Conservation (phyloP, 306 rosid species). For the Delonix regia region DNA sequence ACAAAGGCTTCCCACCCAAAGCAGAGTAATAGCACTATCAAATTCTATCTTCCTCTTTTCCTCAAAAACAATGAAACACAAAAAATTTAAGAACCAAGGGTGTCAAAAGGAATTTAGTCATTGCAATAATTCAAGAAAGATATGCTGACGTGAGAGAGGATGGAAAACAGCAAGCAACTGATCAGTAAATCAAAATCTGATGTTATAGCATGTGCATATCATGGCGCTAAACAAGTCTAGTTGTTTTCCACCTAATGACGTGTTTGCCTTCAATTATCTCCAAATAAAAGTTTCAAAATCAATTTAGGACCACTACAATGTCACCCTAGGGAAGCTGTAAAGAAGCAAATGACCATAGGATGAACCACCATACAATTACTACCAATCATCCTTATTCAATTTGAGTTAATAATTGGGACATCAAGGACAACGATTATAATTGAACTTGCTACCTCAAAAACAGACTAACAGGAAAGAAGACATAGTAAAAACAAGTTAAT, state of each 20-base stretch:
- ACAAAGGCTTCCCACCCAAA: background rate
- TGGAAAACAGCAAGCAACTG: slow-evolving; percentile 17
- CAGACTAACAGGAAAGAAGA: background rate
- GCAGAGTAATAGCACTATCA: slow-evolving; percentile 9
- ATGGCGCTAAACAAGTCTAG: slow-evolving; percentile 19
- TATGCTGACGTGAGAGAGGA: background rate
- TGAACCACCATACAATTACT: background rate
- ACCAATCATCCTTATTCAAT: background rate
- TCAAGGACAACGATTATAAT: background rate
- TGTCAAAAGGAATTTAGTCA: background rate
- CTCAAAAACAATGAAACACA: background rate
- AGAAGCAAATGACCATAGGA: background rate
- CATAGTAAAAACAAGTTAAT: background rate
- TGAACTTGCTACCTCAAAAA: background rate
- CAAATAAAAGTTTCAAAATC: slow-evolving; percentile 22
- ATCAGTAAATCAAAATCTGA: background rate
- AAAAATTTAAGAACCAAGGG: background rate
- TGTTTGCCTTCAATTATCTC: slow-evolving; percentile 15
- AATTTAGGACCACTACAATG: slow-evolving; percentile 1
- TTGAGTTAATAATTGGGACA: background rate
- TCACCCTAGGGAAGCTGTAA: background rate
- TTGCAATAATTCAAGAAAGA: slow-evolving; percentile 1
- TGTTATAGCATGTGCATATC: background rate
- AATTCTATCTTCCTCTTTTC: slow-evolving; percentile 13
- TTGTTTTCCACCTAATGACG: background rate